phyloP scores from a whole-genome alignment of 2,329 filamentous ascomycete species.

The Paramyrothecium roridum region DNA sequence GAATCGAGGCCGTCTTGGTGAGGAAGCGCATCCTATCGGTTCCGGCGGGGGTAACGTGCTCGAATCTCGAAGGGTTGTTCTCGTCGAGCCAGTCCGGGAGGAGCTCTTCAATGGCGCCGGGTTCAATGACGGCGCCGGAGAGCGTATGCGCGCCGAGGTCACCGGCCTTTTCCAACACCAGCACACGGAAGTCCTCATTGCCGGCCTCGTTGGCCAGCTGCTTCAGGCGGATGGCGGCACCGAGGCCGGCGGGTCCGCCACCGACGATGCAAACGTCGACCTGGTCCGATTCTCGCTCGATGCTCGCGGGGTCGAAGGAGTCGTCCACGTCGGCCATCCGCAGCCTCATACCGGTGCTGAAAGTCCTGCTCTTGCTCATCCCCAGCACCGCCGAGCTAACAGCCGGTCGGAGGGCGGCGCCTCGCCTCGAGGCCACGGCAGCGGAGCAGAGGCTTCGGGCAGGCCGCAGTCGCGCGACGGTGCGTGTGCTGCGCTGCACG shows the following conservation, averaged over 20 bases:
- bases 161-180: conserved; percentile 91
- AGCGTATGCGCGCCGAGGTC: conserved; percentile 94
- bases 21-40: conserved; percentile 91
- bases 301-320: conserved; percentile 60
- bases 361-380: conserved; percentile 24
- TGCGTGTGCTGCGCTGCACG: conserved; percentile 33
- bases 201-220: conserved; percentile 92
- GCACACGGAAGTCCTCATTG: conserved; percentile 91
- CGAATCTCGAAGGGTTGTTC: conserved; percentile 83
- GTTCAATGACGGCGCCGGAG: conserved; percentile 93
- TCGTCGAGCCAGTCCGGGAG: conserved; percentile 91
- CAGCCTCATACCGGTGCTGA: conserved; percentile 29
- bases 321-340: conserved; percentile 21
- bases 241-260: conserved; percentile 89
- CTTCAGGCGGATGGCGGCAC: conserved; percentile 91
- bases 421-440: conserved; percentile 12
- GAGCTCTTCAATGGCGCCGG: conserved; percentile 81
- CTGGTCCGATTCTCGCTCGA: conserved; percentile 87
- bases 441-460: conserved; percentile 16
- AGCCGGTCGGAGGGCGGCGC: not conserved
- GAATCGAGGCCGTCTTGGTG: conserved; percentile 74
- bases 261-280: conserved; percentile 97
- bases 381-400: conserved; percentile 6
- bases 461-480: conserved; percentile 23
- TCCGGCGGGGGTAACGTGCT: conserved; percentile 79